These are phyloP conservation scores for Kodamaea laetipori DNA, from an alignment of 805 yeast species.

Conservation along the genomic window DNA sequence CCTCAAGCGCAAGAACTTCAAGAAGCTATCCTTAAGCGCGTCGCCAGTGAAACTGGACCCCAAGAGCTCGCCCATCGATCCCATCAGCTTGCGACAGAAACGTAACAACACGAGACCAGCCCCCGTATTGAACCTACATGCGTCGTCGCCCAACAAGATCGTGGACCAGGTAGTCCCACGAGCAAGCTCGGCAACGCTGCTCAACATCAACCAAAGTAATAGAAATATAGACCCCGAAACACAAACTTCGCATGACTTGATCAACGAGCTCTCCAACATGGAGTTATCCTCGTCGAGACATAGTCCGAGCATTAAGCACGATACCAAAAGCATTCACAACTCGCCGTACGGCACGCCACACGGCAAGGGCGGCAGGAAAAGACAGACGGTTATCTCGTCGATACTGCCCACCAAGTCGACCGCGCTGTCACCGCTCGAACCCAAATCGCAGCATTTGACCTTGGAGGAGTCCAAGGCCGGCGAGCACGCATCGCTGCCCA, in stretches of 20 bases:
- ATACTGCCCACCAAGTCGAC: slow-evolving; percentile 43
- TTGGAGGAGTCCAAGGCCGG: slow-evolving; percentile 13
- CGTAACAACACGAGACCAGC: slow-evolving; percentile 32
- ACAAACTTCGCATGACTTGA: slow-evolving; percentile 24
- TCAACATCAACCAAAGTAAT: slow-evolving; percentile 21
- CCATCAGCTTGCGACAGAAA: slow-evolving; percentile 20
- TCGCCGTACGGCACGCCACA: slow-evolving; percentile 7
- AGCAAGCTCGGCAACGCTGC: slow-evolving; percentile 6
- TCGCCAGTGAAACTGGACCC: slow-evolving; percentile 14
- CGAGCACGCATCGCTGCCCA: slow-evolving; percentile 26
- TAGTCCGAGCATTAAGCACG: slow-evolving; percentile 11
- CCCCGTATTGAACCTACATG: slow-evolving; percentile 27
- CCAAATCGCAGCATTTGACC: slow-evolving; percentile 6
- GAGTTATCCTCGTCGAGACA: slow-evolving; percentile 17
- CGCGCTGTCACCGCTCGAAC: slow-evolving; percentile 22
- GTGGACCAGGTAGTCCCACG: slow-evolving; percentile 6
- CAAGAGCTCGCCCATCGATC: slow-evolving; percentile 8
- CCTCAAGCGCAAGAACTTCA: slow-evolving; percentile 42
- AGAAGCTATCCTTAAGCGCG: slow-evolving; percentile 33
- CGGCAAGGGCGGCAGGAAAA: slow-evolving; percentile 23
- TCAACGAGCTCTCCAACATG: slow-evolving; percentile 31
- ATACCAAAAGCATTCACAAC: slow-evolving; percentile 3
- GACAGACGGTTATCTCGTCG: slow-evolving; percentile 45
- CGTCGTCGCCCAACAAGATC: slow-evolving; percentile 1
- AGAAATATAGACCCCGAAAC: slow-evolving; percentile 28